Evolutionary conservation across 805 yeast genomes (phyloP), one percentile per base, ranked within the genome.

Genomic region (Yamadazyma olivae): DNA sequence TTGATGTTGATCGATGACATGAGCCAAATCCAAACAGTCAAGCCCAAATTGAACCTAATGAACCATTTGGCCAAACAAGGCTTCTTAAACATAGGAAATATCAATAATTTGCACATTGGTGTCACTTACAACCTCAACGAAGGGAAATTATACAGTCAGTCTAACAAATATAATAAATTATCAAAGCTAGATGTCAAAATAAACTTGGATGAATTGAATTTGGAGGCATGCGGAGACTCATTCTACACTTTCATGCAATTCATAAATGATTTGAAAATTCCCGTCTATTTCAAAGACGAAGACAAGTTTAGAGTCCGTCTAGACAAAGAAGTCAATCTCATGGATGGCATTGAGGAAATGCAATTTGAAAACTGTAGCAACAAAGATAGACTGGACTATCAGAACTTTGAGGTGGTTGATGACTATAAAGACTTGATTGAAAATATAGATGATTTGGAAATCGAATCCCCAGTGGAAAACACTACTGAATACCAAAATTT

Each of bases 191-290:
- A 71, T 32, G 30, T 80, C 20, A 73, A 71, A 31, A 50, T 79
- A 7, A 69, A 68, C 34, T 44, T 76, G 5, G 84, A 77, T 38
- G 61, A 61, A 13, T 53, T 73, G 12, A 65, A 61, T 15, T 30
- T 82, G 1, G 79, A 78, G 17, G 39, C 81, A 3, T 89, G 96
- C 62, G 91, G 96, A 1, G 98, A 90, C 53, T 87, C 96, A 0
- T 71, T 80, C 0, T 83, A 86, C 49, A 76, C 91, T 9, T 56
- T 90, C 27, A 42, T 78, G 2, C 95, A 83, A 43, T 49, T 85
- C 6, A 44, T 81, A 7, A 79, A 76, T 40, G 95, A 88, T 49
- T 63, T 90, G 48, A 85, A 83, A 47, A 77, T 76, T 10, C 89
- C 90, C 0, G 57, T 85, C 1, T 57, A 70, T 5, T 79, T 83